Evolutionary conservation across 2,329 filamentous ascomycete genomes (phyloP).

Genomic region (Ophiostoma sp.): DNA sequence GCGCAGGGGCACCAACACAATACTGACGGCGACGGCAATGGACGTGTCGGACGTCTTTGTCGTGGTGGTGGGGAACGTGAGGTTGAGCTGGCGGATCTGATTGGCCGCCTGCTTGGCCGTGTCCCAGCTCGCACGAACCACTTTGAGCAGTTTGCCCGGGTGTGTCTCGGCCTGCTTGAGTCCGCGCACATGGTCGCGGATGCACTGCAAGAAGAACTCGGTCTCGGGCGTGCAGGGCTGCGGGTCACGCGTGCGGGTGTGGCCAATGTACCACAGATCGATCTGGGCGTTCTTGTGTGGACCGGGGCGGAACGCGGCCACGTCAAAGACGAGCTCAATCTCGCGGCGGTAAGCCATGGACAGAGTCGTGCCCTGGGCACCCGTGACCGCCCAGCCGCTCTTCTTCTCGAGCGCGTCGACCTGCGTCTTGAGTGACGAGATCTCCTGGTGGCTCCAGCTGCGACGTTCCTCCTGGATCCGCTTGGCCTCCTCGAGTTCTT

Average conservation of each 20-base stretch:
- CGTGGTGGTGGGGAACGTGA: conserved; percentile 66
- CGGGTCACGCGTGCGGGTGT: conserved; percentile 54
- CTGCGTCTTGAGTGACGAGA: conserved; percentile 66
- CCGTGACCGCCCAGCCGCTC: conserved; percentile 71
- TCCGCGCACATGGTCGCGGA: conserved; percentile 66
- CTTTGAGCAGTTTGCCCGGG: conserved; percentile 57
- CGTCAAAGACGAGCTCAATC: conserved; percentile 72
- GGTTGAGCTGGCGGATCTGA: conserved; percentile 61
- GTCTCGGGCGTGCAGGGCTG: conserved; percentile 63
- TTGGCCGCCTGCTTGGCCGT: conserved; percentile 59
- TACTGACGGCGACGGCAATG: conserved; percentile 59
- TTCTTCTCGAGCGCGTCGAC: conserved; percentile 65
- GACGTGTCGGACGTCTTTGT: conserved; percentile 64
- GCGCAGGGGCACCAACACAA: conserved; percentile 64
- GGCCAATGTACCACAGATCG: conserved; percentile 69
- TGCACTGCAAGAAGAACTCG: conserved; percentile 73
- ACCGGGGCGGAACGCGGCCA: conserved; percentile 56
- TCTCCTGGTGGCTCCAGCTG: conserved; percentile 83
- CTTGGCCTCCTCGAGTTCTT: conserved; percentile 80
- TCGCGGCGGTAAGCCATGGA: conserved; percentile 73
- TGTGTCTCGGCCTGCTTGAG: conserved; percentile 59
- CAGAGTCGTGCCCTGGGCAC: conserved; percentile 61
- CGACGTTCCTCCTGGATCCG: conserved; percentile 82
- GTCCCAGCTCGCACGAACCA: conserved; percentile 66
- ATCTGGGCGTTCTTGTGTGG: conserved; percentile 56